phyloP scores from a whole-genome alignment of 768 basidiomycete species.

The Termitomyces sp. region DNA sequence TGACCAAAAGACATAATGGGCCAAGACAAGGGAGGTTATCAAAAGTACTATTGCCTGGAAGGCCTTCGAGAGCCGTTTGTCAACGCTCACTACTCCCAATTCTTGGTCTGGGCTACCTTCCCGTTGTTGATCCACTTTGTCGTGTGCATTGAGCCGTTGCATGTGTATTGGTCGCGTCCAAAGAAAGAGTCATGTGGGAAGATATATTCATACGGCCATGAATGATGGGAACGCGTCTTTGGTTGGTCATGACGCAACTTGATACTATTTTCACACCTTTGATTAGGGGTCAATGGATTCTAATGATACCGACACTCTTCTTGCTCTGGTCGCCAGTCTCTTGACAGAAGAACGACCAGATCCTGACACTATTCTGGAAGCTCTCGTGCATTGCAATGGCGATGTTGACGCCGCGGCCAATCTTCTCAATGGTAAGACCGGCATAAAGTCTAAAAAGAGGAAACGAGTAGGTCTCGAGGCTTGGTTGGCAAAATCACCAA shows the following conservation, averaged over 20 bases:
- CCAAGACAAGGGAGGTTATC: neutral
- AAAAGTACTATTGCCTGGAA: neutral
- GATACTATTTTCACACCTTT: too few species aligned
- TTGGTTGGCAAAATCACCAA: constrained; percentile 40
- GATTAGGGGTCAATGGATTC: constrained; percentile 10
- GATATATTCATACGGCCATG: too few species aligned
- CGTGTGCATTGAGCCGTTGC: neutral
- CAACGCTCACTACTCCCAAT: neutral
- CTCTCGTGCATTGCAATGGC: constrained; percentile 52
- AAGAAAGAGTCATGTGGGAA: neutral
- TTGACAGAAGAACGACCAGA: constrained; percentile 28
- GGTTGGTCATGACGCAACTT: neutral
- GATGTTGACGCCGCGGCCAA: constrained; percentile 48
- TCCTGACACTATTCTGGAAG: constrained; percentile 46
- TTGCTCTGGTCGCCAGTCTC: constrained; percentile 64
- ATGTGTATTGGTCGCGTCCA: neutral
- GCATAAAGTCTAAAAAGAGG: constrained; percentile 37
- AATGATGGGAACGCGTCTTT: neutral
- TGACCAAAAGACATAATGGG: neutral
- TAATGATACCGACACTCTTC: constrained; percentile 60
- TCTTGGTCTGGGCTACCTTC: neutral
- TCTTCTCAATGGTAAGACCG: constrained; percentile 23
- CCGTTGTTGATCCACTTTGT: neutral
- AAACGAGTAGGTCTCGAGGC: constrained; percentile 42
- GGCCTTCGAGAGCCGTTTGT: neutral